A percentile compares a stretch with the other conserved stretches of the same genome.
Conservation (phyloP, 208 protist species). For the Leishmania tarentolae region DNA sequence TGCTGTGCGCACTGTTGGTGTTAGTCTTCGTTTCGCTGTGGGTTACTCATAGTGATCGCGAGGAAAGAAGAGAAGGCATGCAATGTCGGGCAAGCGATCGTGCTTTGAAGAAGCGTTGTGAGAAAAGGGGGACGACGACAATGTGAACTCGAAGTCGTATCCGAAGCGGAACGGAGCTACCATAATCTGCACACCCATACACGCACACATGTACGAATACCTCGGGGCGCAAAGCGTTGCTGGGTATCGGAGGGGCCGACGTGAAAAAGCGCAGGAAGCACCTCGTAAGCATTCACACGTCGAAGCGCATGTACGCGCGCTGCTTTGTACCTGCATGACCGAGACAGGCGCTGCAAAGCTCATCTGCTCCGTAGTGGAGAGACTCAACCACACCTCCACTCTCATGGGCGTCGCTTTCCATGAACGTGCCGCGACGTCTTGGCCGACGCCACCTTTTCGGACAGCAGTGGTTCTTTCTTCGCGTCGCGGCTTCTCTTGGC, state of each 20-base stretch:
- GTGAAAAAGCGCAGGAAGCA: not conserved
- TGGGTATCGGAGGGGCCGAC: not conserved
- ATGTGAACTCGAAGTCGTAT: not conserved
- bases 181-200: not conserved
- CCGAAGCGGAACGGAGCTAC: not conserved
- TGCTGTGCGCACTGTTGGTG: not conserved
- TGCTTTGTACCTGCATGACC: not conserved
- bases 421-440: not conserved
- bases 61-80: not conserved
- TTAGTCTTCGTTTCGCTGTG: not conserved
- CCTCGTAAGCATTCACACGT: not conserved
- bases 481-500: conserved; percentile 4
- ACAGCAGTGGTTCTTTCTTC: conserved; percentile 12
- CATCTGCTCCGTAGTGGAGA: not conserved
- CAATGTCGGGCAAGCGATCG: not conserved
- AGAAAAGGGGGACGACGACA: not conserved
- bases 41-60: not conserved
- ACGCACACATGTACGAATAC: not conserved
- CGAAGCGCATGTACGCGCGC: not conserved
- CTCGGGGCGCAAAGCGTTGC: not conserved
- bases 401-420: not conserved
- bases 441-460: conserved; percentile 7
- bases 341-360: not conserved
- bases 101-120: not conserved
- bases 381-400: not conserved